Evolutionary conservation across 1,284 basidiomycete species (phyloP).

Genomic region (Ceratobasidium sp.): DNA sequence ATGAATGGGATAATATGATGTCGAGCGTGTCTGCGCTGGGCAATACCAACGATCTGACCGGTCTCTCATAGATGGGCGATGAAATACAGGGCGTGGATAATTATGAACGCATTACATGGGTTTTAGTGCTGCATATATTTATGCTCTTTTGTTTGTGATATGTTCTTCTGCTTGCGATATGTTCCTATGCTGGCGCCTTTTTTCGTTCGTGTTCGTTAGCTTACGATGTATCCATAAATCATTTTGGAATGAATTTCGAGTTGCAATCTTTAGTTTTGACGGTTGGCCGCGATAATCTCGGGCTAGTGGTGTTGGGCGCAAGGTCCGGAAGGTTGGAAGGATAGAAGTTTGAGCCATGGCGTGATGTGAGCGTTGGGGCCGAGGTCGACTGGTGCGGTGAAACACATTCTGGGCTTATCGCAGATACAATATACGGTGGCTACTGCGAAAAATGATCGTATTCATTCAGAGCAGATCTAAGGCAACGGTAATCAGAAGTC

Average conservation of each 20-base stretch:
- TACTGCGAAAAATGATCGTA: too few relatives aligned
- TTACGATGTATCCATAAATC: constrained; percentile 28
- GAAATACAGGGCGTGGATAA: not conserved
- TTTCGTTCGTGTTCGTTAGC: not conserved
- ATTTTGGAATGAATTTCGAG: constrained; percentile 12
- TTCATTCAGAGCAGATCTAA: too few relatives aligned
- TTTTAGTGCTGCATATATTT: constrained; percentile 23
- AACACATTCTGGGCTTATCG: too few relatives aligned
- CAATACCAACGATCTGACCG: constrained; percentile 12
- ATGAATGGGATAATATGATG: constrained; percentile 39
- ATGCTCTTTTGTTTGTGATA: not conserved
- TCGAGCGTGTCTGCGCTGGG: constrained; percentile 32
- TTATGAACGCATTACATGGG: not conserved
- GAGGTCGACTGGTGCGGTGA: too few relatives aligned
- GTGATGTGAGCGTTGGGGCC: too few relatives aligned
- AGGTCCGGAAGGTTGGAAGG: too few relatives aligned
- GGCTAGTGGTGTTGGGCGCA: too few relatives aligned
- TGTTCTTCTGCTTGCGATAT: not conserved
- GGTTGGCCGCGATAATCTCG: too few relatives aligned
- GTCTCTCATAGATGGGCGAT: constrained; percentile 17
- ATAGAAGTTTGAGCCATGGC: too few relatives aligned
- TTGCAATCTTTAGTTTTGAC: not conserved
- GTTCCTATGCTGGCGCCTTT: not conserved
- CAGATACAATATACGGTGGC: too few relatives aligned
- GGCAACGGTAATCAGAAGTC: too few relatives aligned